Base-by-base conservation (phyloP, 495 filamentous ascomycete genomes). In the Parachaetomium inaequale region DNA sequence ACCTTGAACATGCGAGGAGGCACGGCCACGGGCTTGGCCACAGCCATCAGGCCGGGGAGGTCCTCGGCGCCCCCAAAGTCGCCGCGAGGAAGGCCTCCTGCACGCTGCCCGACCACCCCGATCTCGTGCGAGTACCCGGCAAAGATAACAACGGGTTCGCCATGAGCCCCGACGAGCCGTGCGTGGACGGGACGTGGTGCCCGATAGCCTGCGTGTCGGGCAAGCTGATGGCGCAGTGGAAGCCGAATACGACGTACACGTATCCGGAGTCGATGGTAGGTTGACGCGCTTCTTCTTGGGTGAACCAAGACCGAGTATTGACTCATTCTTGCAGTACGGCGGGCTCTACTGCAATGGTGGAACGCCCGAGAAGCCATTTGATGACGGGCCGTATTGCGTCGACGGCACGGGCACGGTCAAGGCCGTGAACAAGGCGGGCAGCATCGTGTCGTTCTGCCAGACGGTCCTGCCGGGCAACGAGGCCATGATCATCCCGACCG, bases 401-500 rank as follows among this genome's bases (percentile, higher is more conserved):
- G 84, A 86, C 57, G 89, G 88, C 32, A 86, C 84, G 14, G 89
- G 88, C 53, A 63, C 83, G 4, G 80, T 93, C 31, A 73, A 75
- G 46, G 84, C 79, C 36, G 78, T 83, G 52, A 93, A 91, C 73
- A 87, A 85, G 67, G 81, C 80, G 52, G 78, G 81, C 26, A 75
- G 79, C 52, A 59, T 79, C 19, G 85, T 92, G 17, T 82, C 90
- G 4, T 89, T 92, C 72, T 94, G 90, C 69, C 90, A 94, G 70
- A 94, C 90, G 3, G 89, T 92, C 40, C 73, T 92, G 55, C 90
- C 90, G 14, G 90, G 90, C n/a, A 90, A 91, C 70, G 90, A 94
- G 75, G 87, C 88, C 57, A 94, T 94, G 90, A 76, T 92, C 63
- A 94, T 93, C 70, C 88, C 89, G 14, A 92, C 88, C 31, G 70